Percentiles rank a stretch among this genome's conserved stretches.
These are phyloP conservation scores for Podospora fimiseda DNA, from an alignment of 495 filamentous ascomycete genomes.

Conservation along the genomic window DNA sequence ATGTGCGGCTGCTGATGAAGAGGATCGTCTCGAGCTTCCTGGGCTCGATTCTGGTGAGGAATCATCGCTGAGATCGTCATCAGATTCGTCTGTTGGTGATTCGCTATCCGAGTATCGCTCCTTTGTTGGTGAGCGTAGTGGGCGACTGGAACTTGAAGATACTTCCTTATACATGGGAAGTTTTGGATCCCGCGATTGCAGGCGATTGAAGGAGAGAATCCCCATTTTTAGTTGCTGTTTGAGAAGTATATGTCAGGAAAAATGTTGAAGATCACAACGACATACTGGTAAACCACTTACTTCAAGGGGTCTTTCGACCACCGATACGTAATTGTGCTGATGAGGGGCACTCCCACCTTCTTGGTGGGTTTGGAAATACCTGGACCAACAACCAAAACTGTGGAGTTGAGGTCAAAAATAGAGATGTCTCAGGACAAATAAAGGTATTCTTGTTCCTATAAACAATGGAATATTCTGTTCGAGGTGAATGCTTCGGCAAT, in stretches of 20 bases:
- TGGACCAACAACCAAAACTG: not conserved
- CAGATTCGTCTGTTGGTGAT: slow-evolving; percentile 34
- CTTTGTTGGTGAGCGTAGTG: slow-evolving; percentile 25
- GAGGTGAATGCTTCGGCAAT: too few relatives aligned
- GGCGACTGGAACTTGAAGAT: slow-evolving; percentile 5
- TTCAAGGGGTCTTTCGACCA: not conserved
- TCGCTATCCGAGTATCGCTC: slow-evolving; percentile 41
- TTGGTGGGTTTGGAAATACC: not conserved
- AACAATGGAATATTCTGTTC: too few relatives aligned
- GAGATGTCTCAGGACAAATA: too few relatives aligned
- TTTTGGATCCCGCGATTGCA: slow-evolving; percentile 33
- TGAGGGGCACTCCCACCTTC: not conserved
- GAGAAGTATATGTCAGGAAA: not conserved
- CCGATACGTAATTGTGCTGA: too few relatives aligned
- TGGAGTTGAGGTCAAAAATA: too few relatives aligned
- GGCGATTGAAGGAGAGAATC: slow-evolving; percentile 21
- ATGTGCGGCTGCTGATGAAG: slow-evolving; percentile 42
- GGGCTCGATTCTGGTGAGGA: slow-evolving; percentile 37
- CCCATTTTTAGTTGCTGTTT: slow-evolving; percentile 18
- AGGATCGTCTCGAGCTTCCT: slow-evolving; percentile 42
- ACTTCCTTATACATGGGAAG: slow-evolving; percentile 40
- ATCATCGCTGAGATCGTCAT: slow-evolving; percentile 38
- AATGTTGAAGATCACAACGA: not conserved
- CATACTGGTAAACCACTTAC: not conserved
- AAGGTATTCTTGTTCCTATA: too few relatives aligned